Conservation (phyloP, 1,284 basidiomycete species). For the Sphaerobolus stellatus region DNA sequence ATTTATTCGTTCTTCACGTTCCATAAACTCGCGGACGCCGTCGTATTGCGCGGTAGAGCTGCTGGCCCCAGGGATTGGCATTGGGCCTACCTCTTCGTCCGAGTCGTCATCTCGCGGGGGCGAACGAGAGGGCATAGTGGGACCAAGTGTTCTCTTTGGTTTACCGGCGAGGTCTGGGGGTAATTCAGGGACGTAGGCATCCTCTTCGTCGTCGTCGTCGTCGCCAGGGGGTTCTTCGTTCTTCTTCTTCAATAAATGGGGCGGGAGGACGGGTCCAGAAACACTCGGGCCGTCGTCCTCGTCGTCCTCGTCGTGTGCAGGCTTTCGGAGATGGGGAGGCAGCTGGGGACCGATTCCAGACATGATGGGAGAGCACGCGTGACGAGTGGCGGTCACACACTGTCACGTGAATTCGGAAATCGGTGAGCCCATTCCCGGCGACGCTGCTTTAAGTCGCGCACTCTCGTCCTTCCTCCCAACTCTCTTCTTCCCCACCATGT, state of each 20-base stretch:
- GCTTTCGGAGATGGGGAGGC: conserved; percentile 28
- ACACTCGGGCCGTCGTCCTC: conserved; percentile 22
- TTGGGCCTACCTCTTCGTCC: conserved; percentile 75
- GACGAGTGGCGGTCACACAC: no score
- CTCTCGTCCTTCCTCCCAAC: neutral
- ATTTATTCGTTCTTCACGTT: conserved; percentile 72
- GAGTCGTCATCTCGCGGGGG: conserved; percentile 42
- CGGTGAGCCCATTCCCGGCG: neutral
- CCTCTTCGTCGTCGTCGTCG: conserved; percentile 54
- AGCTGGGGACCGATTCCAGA: conserved; percentile 53
- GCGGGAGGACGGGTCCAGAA: conserved; percentile 19
- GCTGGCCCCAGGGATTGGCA: conserved; percentile 52
- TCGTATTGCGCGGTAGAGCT: conserved; percentile 42
- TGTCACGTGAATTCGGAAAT: neutral
- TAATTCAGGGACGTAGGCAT: conserved; percentile 59
- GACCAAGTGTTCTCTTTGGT: conserved; percentile 34
- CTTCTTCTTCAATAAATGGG: conserved; percentile 22
- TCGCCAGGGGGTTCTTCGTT: no score
- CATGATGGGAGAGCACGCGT: conserved; percentile 29
- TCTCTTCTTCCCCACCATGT: conserved; percentile 39
- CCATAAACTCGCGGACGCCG: conserved; percentile 71
- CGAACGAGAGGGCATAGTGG: conserved; percentile 36
- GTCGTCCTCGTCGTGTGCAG: conserved; percentile 11
- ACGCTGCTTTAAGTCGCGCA: neutral
- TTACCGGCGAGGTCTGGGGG: conserved; percentile 56